Conservation (phyloP, 2,329 filamentous ascomycete genomes). For the Aureobasidium namibiae region DNA sequence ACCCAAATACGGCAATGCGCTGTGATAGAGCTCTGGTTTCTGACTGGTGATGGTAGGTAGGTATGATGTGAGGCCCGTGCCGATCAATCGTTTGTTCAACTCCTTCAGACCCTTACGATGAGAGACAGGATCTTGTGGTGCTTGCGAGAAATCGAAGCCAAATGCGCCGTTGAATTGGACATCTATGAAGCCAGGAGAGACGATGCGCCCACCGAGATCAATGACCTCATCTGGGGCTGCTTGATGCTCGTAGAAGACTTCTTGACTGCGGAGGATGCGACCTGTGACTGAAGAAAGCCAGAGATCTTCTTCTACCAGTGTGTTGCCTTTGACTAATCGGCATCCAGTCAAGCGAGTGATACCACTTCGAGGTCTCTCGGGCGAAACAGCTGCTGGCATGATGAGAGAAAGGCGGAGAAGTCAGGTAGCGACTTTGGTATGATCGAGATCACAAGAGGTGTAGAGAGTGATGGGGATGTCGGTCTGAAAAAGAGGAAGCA, state of each 20-base stretch:
- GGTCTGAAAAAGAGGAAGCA: neutral
- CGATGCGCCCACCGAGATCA: constrained; percentile 72
- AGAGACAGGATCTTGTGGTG: constrained; percentile 51
- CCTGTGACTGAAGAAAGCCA: constrained; percentile 79
- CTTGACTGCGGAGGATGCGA: constrained; percentile 66
- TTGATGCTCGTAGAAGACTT: constrained; percentile 59
- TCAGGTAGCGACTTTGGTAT: neutral
- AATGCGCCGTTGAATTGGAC: constrained; percentile 88
- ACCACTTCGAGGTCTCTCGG: constrained; percentile 33
- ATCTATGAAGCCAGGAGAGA: constrained; percentile 82
- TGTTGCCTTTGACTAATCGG: constrained; percentile 59
- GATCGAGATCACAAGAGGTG: neutral
- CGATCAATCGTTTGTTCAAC: constrained; percentile 62
- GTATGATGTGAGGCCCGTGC: constrained; percentile 82
- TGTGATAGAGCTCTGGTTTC: constrained; percentile 70
- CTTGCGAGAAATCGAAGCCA: constrained; percentile 82
- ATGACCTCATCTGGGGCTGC: constrained; percentile 64
- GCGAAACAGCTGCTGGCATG: constrained; percentile 35
- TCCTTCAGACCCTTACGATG: constrained; percentile 66
- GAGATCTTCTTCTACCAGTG: constrained; percentile 68
- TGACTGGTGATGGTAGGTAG: constrained; percentile 80
- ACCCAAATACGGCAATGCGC: constrained; percentile 68
- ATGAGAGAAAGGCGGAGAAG: too few species aligned
- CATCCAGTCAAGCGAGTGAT: constrained; percentile 65
- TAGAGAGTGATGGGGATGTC: neutral